Conservation (phyloP, 108 stramenopile species). For the Fistulifera pelliculosa region DNA sequence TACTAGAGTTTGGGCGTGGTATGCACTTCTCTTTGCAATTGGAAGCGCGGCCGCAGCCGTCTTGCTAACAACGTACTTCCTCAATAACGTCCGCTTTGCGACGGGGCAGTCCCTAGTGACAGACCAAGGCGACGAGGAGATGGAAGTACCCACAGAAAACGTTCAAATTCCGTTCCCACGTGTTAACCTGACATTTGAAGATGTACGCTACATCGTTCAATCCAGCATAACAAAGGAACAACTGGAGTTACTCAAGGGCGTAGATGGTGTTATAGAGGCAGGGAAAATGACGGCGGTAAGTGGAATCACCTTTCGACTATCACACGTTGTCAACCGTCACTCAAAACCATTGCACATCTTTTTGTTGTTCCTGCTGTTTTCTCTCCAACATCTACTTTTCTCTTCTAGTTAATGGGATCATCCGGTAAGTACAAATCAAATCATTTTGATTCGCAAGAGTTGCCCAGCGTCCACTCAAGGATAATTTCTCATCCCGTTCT, state of each 20-base stretch:
- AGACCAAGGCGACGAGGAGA: slow-evolving; percentile 13
- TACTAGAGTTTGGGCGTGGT: slow-evolving; percentile 34
- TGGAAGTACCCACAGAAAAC: neutral
- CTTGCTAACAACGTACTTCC: slow-evolving; percentile 3
- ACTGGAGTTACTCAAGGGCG: slow-evolving; percentile 46
- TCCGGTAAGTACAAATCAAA: too few relatives aligned
- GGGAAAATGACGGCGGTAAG: slow-evolving; percentile 57
- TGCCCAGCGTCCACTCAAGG: neutral
- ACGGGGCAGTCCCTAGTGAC: slow-evolving; percentile 12
- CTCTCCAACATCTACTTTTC: too few relatives aligned
- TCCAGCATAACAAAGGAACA: slow-evolving; percentile 50
- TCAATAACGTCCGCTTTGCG: slow-evolving; percentile 13
- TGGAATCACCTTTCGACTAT: too few relatives aligned
- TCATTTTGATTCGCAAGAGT: slow-evolving; percentile 5
- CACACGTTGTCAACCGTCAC: too few relatives aligned
- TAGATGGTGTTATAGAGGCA: slow-evolving; percentile 43
- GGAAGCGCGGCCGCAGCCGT: slow-evolving; percentile 7
- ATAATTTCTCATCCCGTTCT: neutral
- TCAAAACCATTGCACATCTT: too few relatives aligned
- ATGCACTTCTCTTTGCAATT: slow-evolving; percentile 9
- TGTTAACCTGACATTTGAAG: slow-evolving; percentile 52
- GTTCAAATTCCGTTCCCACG: slow-evolving; percentile 24
- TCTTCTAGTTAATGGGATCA: slow-evolving; percentile 26
- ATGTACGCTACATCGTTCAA: slow-evolving; percentile 47
- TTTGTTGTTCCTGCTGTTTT: too few relatives aligned